A percentile compares a stretch with the other conserved stretches of the same genome.
Conservation (phyloP, 495 filamentous ascomycete genomes). For the Glonium stellatum region DNA sequence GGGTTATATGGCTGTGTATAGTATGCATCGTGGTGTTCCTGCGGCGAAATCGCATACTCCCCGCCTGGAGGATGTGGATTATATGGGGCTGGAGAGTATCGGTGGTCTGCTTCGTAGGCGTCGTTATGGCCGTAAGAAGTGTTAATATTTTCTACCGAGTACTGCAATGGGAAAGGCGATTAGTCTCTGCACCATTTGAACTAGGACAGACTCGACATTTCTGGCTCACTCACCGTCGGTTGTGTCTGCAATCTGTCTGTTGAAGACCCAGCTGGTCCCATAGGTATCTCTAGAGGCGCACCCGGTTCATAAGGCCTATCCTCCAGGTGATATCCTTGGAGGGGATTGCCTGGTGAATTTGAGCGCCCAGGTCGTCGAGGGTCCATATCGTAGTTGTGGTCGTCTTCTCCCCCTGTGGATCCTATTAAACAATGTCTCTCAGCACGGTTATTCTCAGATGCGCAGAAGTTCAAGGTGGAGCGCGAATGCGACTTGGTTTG, state of each 20-base stretch:
- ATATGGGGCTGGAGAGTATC: constrained; percentile 31
- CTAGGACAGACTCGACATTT: neutral
- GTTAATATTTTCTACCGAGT: constrained; percentile 73
- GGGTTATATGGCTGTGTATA: constrained; percentile 77
- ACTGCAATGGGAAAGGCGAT: constrained; percentile 36
- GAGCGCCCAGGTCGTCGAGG: constrained; percentile 28
- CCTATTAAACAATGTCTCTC: constrained; percentile 6
- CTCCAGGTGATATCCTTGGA: constrained; percentile 27
- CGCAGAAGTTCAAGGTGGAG: constrained; percentile 4
- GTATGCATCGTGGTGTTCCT: constrained; percentile 80
- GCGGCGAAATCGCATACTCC: constrained; percentile 71
- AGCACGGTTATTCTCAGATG: constrained; percentile 7
- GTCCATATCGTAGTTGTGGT: constrained; percentile 25
- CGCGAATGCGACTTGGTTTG: too few species aligned
- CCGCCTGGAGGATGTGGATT: constrained; percentile 43
- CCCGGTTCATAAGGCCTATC: constrained; percentile 17
- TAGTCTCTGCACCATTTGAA: neutral
- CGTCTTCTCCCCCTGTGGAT: constrained; percentile 12
- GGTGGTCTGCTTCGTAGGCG: constrained; percentile 50
- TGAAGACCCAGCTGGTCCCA: constrained; percentile 29
- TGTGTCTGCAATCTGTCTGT: constrained; percentile 28
- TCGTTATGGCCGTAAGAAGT: constrained; percentile 65
- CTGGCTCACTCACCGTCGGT: constrained; percentile 23
- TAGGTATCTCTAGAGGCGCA: constrained; percentile 28
- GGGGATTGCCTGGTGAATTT: constrained; percentile 25